Evolutionary conservation across 2,329 filamentous ascomycete genomes (phyloP).

Genomic region (Coniochaeta prunicola): DNA sequence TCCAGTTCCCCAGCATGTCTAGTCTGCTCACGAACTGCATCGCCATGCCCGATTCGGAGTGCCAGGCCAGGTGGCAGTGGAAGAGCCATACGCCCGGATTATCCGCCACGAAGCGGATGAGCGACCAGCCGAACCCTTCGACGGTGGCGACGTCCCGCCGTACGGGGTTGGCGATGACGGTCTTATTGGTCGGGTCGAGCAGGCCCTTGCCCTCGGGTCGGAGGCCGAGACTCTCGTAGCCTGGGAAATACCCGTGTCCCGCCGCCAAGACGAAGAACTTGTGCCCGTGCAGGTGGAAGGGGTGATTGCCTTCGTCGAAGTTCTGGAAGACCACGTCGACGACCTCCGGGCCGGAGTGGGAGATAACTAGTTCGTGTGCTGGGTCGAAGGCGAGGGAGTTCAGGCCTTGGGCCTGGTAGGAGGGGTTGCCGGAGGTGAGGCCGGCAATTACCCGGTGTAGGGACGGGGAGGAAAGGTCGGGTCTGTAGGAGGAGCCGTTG

Average conservation of each 20-base stretch:
- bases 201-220: conserved; percentile 22
- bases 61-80: conserved; percentile 10
- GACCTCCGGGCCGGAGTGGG: conserved; percentile 38
- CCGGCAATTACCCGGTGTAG: conserved; percentile 43
- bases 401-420: conserved; percentile 40
- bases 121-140: conserved; percentile 41
- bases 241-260: conserved; percentile 57
- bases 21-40: conserved; percentile 35
- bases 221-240: conserved; percentile 29
- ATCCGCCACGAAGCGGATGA: conserved; percentile 40
- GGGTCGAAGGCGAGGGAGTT: conserved; percentile 40
- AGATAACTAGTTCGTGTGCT: conserved; percentile 44
- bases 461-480: conserved; percentile 37
- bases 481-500: conserved; percentile 47
- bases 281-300: conserved; percentile 61
- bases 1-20: conserved; percentile 33
- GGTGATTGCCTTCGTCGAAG: conserved; percentile 53
- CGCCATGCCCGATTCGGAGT: conserved; percentile 4
- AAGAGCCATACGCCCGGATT: conserved; percentile 33
- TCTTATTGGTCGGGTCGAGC: conserved; percentile 25
- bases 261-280: conserved; percentile 45
- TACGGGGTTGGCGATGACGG: conserved; percentile 30
- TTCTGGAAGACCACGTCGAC: conserved; percentile 57
- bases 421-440: conserved; percentile 31
- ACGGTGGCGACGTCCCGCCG: conserved; percentile 37